Percentiles rank a stretch among this genome's conserved stretches.
Evolutionary conservation across 441 rosid genomes (phyloP).

Genomic region (Jatropha multifida): DNA sequence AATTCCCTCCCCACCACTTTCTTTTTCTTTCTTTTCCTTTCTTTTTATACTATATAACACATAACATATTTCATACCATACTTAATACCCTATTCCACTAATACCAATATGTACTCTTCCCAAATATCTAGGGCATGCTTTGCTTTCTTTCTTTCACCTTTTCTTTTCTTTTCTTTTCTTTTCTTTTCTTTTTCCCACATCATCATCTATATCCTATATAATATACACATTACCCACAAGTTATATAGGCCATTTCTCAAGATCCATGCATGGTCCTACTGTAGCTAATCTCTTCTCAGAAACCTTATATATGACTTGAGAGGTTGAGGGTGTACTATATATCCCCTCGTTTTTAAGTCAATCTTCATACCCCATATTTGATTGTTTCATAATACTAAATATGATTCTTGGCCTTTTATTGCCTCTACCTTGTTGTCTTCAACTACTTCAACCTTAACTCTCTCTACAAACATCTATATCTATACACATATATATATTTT

Average conservation of each 20-base stretch:
- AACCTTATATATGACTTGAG: not conserved
- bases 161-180: not conserved
- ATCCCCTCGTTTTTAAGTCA: slow-evolving; percentile 19
- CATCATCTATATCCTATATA: not conserved
- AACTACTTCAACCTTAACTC: slow-evolving; percentile 23
- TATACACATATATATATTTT: not conserved
- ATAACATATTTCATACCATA: slow-evolving; percentile 12
- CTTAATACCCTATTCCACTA: slow-evolving; percentile 7
- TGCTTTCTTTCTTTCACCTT: not conserved
- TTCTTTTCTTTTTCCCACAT: slow-evolving; percentile 3
- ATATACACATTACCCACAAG: not conserved
- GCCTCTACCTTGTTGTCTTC: slow-evolving; percentile 43
- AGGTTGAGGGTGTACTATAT: not conserved
- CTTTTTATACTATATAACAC: slow-evolving; percentile 25
- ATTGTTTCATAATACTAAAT: slow-evolving; percentile 23
- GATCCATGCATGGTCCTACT: slow-evolving; percentile 1
- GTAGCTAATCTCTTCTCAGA: not conserved
- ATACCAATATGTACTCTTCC: slow-evolving; percentile 25
- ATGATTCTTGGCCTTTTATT: slow-evolving; percentile 15
- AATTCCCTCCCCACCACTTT: slow-evolving; percentile 15
- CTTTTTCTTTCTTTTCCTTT: slow-evolving; percentile 25
- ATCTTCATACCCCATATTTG: slow-evolving; percentile 16
- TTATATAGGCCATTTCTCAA: slow-evolving; percentile 34
- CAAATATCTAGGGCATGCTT: slow-evolving; percentile 37
- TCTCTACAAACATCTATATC: slow-evolving; percentile 22